These are phyloP conservation scores for Rhizophora apiculata DNA, from an alignment of 345 rosid genomes.

Conservation along the genomic window DNA sequence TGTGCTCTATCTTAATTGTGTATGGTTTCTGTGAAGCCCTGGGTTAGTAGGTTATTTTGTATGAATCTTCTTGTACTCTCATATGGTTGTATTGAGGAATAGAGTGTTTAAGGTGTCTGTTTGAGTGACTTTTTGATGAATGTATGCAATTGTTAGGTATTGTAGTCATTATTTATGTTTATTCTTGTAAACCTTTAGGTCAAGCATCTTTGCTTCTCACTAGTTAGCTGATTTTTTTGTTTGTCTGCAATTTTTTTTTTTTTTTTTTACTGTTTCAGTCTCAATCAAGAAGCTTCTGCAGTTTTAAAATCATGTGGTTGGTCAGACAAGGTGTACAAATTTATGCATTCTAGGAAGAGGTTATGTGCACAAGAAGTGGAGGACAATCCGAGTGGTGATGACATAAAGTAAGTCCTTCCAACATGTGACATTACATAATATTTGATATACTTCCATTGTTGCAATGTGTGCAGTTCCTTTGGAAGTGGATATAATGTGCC, in stretches of 20 bases:
- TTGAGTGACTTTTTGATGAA: neutral
- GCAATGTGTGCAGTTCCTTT: neutral
- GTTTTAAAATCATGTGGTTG: conserved; percentile 70
- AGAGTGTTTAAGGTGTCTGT: neutral
- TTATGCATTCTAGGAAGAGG: conserved; percentile 66
- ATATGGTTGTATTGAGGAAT: neutral
- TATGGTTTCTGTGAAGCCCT: neutral
- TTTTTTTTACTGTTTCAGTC: conserved; percentile 38
- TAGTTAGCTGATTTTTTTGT: neutral
- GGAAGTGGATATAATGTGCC: too few species aligned
- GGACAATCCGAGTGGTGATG: conserved; percentile 26
- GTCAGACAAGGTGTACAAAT: conserved; percentile 50
- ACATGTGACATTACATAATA: neutral
- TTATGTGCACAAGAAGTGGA: conserved; percentile 35
- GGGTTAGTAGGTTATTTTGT: neutral
- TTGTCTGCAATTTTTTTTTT: neutral
- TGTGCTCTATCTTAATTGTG: neutral
- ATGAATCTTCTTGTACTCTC: conserved; percentile 6
- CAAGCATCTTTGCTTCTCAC: conserved; percentile 2
- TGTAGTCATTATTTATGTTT: neutral
- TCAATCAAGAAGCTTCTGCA: conserved; percentile 55
- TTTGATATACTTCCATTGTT: neutral
- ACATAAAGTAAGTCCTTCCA: conserved; percentile 58
- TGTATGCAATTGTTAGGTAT: neutral
- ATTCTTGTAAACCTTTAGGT: neutral